Evolutionary conservation across 2,329 filamentous ascomycete species (phyloP), one percentile per base, ranked within the genome.

Genomic region (Xylaria arbuscula): DNA sequence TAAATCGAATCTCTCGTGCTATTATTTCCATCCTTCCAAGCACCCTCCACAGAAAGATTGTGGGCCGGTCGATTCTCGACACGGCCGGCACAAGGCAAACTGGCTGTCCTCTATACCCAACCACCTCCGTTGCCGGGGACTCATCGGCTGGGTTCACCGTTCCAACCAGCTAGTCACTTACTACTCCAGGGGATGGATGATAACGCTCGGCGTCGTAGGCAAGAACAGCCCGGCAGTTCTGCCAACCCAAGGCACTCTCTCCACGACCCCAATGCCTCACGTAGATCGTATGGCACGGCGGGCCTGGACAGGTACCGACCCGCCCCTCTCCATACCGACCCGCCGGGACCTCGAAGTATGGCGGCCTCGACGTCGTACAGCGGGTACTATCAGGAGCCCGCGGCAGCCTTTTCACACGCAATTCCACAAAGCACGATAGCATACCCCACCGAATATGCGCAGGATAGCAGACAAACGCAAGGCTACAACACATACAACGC

Each of bases 131-230:
- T 89, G 84, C 89, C 89, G 83, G 86, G 85, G 84, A 86, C 86
- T 83, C 86, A 88, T 83, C 87, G 86, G 84, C 85, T 88, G 79
- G 85, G 87, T 85, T 85, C 86, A 81, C 83, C 84, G 81, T 81
- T 85, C 82, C 84, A 83, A 82, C 83, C 84, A 80, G 83, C 83
- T 81, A 79, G 81, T 77, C 81, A 85, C 80, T 80, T 83, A 80
- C 81, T 83, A 77, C 80, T 84, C 84, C 79, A 81, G 82, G 89
- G 88, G 79, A 96, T 96, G 93, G 93, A 95, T 85, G 89, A 92
- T 82, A 88, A 90, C 83, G 88, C 88, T 81, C 89, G 87, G 79
- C 86, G 89, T 78, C 87, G 89, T 84, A 91, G 92, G 87, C 91
- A 92, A 84, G 92, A 92, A 82, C 85, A 87, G 82, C 86, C 88